Evolutionary conservation across 768 basidiomycete genomes (phyloP), one percentile per base, ranked within the genome.

Genomic region (Amanita exitialis): DNA sequence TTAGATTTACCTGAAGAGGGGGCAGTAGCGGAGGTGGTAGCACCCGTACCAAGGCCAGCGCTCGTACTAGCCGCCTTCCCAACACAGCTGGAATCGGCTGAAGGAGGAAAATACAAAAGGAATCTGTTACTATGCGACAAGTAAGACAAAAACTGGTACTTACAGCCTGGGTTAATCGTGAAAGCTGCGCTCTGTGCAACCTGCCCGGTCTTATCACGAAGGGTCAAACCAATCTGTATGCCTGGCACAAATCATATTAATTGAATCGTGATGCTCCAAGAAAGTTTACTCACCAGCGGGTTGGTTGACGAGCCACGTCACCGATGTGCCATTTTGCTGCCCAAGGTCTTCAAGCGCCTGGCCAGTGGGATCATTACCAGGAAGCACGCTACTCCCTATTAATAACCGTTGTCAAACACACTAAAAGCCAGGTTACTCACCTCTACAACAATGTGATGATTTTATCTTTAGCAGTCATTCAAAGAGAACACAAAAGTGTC

Each of bases 191-290:
- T 65, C 57, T 80, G 80, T 0, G 62, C 69, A 44, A 61, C 21
- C 0, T 18, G 0, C 58, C 90, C 90, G 28, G 67, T 76, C 50
- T 51, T 62, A 59, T 93, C 90, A 61, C 75, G 76, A 54, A 92
- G 53, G 10, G 67, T 71, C 25, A 90, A 61, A 47, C 77, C 81
- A 51, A 90, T 62, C 36, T 56, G 61, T 3, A 73, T 75, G n/a
- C 70, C 82, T 79, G 52, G 0, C 46, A 44, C 0, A 44, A 16
- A 51, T 37, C n/a, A 13, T 44, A 42, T 16, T 46, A 30, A 54
- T 27, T 45, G 3, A 38, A 41, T 44, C 5, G 2, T 10, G n/a
- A 7, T 25, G 3, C 27, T 36, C 8, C n/a, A 47, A 12, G 28
- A 13, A 13, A 15, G 3, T 18, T n/a, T 6, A 64, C 70, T 51